A percentile compares a stretch with the other conserved stretches of the same genome.
Conservation (phyloP, 345 rosid genomes). For the Ceriops tagal region DNA sequence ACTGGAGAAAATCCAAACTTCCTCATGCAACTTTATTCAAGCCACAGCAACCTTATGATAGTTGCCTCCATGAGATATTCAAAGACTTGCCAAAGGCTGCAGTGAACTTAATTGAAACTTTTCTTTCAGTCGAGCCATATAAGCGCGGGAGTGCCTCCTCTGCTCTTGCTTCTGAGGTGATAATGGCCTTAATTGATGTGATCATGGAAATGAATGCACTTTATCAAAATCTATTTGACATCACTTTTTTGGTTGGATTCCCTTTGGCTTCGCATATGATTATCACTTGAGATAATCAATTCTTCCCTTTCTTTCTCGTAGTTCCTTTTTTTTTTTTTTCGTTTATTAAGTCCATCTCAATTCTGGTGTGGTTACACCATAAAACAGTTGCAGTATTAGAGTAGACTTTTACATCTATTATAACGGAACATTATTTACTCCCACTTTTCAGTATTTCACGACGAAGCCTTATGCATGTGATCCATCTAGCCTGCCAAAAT, state of each 20-base stretch:
- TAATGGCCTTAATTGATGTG: neutral
- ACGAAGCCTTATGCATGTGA: constrained; percentile 87
- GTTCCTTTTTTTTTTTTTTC: neutral
- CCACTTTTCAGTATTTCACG: constrained; percentile 65
- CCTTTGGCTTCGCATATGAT: neutral
- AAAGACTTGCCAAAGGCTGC: constrained; percentile 56
- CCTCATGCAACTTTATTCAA: constrained; percentile 89
- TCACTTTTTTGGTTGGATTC: neutral
- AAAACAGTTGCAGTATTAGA: neutral
- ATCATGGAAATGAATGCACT: neutral
- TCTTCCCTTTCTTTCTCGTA: neutral
- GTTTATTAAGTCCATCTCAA: neutral
- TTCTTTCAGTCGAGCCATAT: constrained; percentile 82
- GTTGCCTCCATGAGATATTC: constrained; percentile 67
- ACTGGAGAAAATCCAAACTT: constrained; percentile 89
- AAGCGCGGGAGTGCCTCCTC: constrained; percentile 82
- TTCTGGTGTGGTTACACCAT: neutral
- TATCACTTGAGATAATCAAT: neutral
- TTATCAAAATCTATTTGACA: neutral
- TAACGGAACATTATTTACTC: constrained; percentile 7
- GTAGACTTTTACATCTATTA: constrained; percentile 3
- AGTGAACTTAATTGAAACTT: constrained; percentile 63
- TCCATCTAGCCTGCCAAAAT: constrained; percentile 83
- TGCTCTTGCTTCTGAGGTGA: constrained; percentile 90
- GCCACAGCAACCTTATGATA: constrained; percentile 84